These are phyloP conservation scores for Decorospora gaudefroyi DNA, from an alignment of 2,329 filamentous ascomycete species.

Conservation along the genomic window DNA sequence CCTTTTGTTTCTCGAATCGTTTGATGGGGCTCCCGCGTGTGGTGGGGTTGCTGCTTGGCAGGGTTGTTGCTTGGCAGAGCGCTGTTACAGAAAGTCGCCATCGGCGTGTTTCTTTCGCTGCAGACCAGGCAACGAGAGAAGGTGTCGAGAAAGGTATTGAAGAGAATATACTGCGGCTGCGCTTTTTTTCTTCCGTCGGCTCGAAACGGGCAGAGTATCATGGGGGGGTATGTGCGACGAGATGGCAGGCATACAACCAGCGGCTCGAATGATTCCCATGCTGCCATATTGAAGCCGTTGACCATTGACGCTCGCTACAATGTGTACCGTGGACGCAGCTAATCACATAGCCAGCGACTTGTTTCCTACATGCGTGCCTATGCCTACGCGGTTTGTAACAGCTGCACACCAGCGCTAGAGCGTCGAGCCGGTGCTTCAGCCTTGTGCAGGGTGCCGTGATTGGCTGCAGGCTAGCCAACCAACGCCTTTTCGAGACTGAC, in stretches of 20 bases:
- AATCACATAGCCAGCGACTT: conserved; percentile 2
- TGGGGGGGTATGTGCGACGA: not conserved
- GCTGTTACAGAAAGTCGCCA: conserved; percentile 14
- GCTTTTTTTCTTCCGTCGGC: conserved; percentile 5
- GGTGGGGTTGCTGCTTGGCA: conserved; percentile 8
- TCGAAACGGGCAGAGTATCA: conserved; percentile 21
- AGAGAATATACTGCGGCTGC: conserved; percentile 2
- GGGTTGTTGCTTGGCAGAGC: not conserved
- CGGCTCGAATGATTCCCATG: not conserved
- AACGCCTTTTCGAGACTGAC: conserved; percentile 15
- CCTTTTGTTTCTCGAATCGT: conserved; percentile 17
- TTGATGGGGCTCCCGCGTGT: conserved; percentile 9
- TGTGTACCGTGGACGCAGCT: not conserved
- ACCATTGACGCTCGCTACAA: too few species aligned
- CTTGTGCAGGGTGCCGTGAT: conserved; percentile 24
- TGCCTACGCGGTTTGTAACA: conserved; percentile 12
- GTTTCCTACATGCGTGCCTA: conserved; percentile 3
- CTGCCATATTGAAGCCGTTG: too few species aligned
- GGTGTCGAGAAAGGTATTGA: too few species aligned
- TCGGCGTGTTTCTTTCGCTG: conserved; percentile 7
- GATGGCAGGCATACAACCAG: not conserved
- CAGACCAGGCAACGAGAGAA: not conserved
- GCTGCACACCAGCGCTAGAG: conserved; percentile 14
- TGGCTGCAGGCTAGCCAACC: conserved; percentile 20
- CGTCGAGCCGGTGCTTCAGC: conserved; percentile 25